Evolutionary conservation across 371 early-diverging fungal species (phyloP), one percentile per base, ranked within the genome.

Genomic region (Mucor mucedo): DNA sequence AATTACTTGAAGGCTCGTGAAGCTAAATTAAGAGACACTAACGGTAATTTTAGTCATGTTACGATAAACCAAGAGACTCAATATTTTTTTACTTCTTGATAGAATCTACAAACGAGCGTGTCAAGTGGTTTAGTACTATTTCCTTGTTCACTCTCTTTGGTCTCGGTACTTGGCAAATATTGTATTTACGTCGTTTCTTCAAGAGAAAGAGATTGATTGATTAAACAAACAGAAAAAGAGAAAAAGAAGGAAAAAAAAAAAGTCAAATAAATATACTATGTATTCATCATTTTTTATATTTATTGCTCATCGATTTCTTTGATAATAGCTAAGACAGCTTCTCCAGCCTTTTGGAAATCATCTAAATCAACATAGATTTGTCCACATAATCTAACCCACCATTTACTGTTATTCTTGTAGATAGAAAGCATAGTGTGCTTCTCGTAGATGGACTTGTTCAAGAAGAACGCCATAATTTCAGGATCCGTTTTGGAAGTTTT

Each of bases 21-120:
- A 72, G 86, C 83, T 59, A 78, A 76, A 45, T 87, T 96, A 89
- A 84, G 96, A 63, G 89, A 95, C 67, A 89, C 93, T 30, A 97
- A 95, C 74, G 97, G 94, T 93, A 82, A 72, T 35, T 35, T 4
- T 35, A 71, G 62, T 44, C 45, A 39, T 41, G 33, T n/a, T 29
- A 35, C 39, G 29, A 61, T 45, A 16, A 29, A 53, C 27, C 55
- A 29, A 42, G 47, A 13, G 13, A 47, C n/a, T 47, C 35, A 47
- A 5, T 47, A 47, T 47, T 47, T 21, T 27, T 21, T 47, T n/a
- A n/a, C 5, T 7, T 21, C 50, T n/a, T 57, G 57, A 21, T 65
- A 91, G 91, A 95, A 79, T 87, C 90, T 2, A 94, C 93, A 27
- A 94, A 94, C 69, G 84, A 87, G 13, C 87, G 94, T 53, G 93